Evolutionary conservation across 2,329 filamentous ascomycete genomes (phyloP), one percentile per base, ranked within the genome.

Genomic region (Epichloe brachyelytri): DNA sequence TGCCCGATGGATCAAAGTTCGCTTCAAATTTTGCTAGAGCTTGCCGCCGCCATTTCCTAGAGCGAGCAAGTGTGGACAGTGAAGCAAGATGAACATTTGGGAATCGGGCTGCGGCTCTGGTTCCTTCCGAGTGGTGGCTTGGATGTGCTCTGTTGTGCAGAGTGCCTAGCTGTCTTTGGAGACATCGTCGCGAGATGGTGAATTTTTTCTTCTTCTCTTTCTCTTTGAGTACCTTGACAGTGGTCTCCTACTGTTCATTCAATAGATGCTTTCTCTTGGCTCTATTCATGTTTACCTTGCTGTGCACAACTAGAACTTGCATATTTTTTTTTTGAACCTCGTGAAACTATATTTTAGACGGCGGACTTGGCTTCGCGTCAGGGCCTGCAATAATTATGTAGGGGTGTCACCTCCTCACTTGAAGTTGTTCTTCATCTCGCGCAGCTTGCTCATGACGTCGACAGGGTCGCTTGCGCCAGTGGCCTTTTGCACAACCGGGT

Each of bases 401-500:
- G 14, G 36, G 12, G 8, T 12, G 43, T 6, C 10, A 46, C 71
- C 74, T 78, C 71, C 74, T 78, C 71, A 79, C 71, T 76, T 77
- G 67, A 80, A 80, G 66, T 74, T 79, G 64, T 94, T 90, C 81
- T 97, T 98, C 84, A 95, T 83, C 68, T 94, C 87, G 50, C 93
- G 77, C 61, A 97, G 71, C 60, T 83, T 83, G 34, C 77, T 78
- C 86, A 98, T 95, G 15, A 96, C 89, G 47, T 86, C 81, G 2
- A 91, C 75, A 0, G 89, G 84, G 40, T 90, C 79, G 0, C 79
- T 88, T 71, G 88, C 82, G 41, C 88, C 88, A 0, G 88, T 93
- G 11, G 78, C 83, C 69, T 88, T 86, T 63, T 94, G 88, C 50
- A 98, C 83, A 55, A 79, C 79, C 0, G 88, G 86, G 60, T 96